Conservation (phyloP, 495 filamentous ascomycete species). For the Penicillium cataractarum region DNA sequence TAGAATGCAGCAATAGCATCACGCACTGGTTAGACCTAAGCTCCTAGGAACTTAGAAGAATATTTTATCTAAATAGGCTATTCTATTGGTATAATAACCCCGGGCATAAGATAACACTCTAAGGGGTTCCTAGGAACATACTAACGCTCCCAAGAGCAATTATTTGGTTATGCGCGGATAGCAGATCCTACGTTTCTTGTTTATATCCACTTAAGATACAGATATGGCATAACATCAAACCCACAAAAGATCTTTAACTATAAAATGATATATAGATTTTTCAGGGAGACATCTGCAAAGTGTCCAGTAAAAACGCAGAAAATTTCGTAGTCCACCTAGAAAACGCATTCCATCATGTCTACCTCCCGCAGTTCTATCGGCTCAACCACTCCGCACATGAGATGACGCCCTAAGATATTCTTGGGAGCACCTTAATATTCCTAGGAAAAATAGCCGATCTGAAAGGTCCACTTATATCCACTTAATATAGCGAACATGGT, state of each 20-base stretch:
- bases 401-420: background rate
- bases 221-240: no score
- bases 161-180: no score
- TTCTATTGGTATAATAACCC: background rate
- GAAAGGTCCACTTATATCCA: background rate
- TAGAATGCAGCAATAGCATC: background rate
- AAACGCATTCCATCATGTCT: no score
- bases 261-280: no score
- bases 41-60: background rate
- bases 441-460: background rate
- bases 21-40: background rate
- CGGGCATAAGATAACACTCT: background rate
- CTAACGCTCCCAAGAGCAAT: background rate
- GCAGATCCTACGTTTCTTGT: no score
- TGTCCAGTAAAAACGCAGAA: no score
- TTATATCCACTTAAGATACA: no score
- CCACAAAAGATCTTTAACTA: no score
- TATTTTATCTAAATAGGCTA: background rate
- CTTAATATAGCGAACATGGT: background rate
- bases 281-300: no score
- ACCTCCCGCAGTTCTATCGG: no score
- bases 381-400: background rate
- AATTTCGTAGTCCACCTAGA: no score
- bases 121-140: background rate
- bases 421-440: background rate